These are phyloP conservation scores for Naegleria lovaniensis DNA, from an alignment of 208 protist species.

Conservation along the genomic window DNA sequence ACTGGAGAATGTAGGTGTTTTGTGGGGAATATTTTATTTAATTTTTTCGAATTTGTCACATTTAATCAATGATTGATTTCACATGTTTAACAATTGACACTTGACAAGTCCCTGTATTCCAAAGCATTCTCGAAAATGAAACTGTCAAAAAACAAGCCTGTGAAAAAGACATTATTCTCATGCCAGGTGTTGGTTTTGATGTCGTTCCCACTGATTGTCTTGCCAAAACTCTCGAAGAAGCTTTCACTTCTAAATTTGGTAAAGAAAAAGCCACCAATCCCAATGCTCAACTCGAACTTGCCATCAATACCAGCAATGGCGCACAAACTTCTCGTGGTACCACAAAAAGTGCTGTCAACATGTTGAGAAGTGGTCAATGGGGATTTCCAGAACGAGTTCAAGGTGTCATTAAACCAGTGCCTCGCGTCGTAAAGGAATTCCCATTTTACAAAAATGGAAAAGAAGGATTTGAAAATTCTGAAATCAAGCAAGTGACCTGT, in stretches of 20 bases:
- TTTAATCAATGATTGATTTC: too few relatives aligned
- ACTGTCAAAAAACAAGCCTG: neutral
- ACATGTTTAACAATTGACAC: too few relatives aligned
- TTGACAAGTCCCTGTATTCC: neutral
- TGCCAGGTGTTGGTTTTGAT: constrained; percentile 4
- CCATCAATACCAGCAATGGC: neutral
- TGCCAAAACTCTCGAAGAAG: neutral
- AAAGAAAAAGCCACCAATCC: neutral
- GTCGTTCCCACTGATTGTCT: constrained; percentile 21
- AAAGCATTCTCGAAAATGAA: neutral
- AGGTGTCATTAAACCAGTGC: neutral
- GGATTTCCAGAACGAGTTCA: neutral
- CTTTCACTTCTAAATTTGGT: neutral
- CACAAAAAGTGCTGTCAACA: neutral
- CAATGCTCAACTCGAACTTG: neutral
- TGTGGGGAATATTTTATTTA: neutral
- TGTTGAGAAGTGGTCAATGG: neutral
- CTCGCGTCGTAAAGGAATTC: neutral
- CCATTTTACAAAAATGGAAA: neutral
- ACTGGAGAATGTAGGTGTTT: neutral
- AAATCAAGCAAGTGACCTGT: too few relatives aligned
- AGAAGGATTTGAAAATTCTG: too few relatives aligned
- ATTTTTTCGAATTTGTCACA: too few relatives aligned
- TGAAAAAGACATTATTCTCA: neutral
- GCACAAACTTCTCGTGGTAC: neutral